A percentile compares a stretch with the other conserved stretches of the same genome.
phyloP scores from a whole-genome alignment of 106 monocot species.

The Dioscorea dumetorum region DNA sequence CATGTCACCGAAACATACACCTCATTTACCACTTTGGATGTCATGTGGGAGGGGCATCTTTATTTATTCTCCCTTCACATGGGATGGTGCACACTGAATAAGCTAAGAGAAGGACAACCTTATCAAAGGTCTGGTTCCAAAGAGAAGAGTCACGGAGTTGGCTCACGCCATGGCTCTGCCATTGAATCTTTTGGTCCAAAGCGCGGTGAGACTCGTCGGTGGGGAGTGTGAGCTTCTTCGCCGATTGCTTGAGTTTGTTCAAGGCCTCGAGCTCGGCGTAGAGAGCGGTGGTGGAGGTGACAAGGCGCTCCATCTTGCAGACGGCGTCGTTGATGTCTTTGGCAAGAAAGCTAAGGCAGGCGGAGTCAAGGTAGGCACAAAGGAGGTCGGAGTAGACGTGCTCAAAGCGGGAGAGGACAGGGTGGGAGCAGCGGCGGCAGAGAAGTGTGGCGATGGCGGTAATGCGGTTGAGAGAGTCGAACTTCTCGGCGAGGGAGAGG shows the following conservation, averaged over 20 bases:
- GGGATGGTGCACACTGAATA: slow-evolving; percentile 66
- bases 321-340: slow-evolving; percentile 34
- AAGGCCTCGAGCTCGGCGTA: slow-evolving; percentile 68
- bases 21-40: no score
- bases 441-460: slow-evolving; percentile 68
- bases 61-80: no score
- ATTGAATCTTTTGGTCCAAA: slow-evolving; percentile 77
- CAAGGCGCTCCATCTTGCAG: slow-evolving; percentile 71
- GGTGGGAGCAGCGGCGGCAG: slow-evolving; percentile 66
- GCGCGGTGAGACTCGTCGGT: slow-evolving; percentile 33
- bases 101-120: slow-evolving; percentile 61
- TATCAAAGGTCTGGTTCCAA: slow-evolving; percentile 78
- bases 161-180: slow-evolving; percentile 55
- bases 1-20: no score
- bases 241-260: slow-evolving; percentile 67
- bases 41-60: no score
- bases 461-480: slow-evolving; percentile 83
- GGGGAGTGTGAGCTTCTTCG: slow-evolving; percentile 34
- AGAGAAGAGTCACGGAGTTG: slow-evolving; percentile 62
- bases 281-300: slow-evolving; percentile 51
- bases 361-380: slow-evolving; percentile 25
- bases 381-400: slow-evolving; percentile 84
- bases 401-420: slow-evolving; percentile 69
- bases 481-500: slow-evolving; percentile 67
- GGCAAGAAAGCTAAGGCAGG: slow-evolving; percentile 24